Conservation (phyloP, 2,329 filamentous ascomycete species). For the Aspergillus niger region DNA sequence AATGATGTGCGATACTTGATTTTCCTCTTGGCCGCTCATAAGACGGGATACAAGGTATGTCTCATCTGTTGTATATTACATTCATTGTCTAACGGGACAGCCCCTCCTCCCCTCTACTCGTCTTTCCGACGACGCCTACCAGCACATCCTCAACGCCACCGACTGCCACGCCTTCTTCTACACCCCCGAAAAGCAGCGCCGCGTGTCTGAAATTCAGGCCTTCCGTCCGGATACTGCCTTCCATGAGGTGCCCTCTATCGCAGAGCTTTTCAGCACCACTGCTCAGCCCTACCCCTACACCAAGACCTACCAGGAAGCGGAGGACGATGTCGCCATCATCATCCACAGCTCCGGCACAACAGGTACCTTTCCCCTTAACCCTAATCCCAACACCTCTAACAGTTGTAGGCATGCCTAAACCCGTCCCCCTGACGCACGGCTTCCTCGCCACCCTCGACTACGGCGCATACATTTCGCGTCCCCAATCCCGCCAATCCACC, state of each 20-base stretch:
- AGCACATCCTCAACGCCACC: conserved; percentile 20
- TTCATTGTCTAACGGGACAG: neutral
- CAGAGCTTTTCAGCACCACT: neutral
- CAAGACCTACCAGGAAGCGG: conserved; percentile 23
- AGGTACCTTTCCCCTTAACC: conserved; percentile 14
- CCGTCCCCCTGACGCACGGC: conserved; percentile 24
- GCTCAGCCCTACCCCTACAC: conserved; percentile 12
- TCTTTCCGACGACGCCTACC: conserved; percentile 23
- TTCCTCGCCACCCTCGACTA: conserved; percentile 17
- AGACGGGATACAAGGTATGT: conserved; percentile 22
- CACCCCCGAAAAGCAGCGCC: conserved; percentile 28
- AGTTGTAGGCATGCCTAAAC: conserved; percentile 18
- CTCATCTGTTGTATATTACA: fast-evolving
- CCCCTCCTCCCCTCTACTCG: conserved; percentile 23
- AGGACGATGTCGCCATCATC: conserved; percentile 28
- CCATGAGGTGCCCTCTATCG: conserved; percentile 12
- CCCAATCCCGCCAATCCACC: neutral
- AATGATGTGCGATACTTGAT: conserved; percentile 27
- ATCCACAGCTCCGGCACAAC: conserved; percentile 41
- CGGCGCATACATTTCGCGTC: neutral
- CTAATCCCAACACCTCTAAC: neutral
- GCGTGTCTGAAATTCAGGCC: conserved; percentile 19
- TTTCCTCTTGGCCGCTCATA: conserved; percentile 24
- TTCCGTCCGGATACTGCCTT: conserved; percentile 10
- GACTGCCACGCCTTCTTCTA: conserved; percentile 26